These are phyloP conservation scores for Datisca glomerata DNA, from an alignment of 306 rosid genomes.

Conservation along the genomic window DNA sequence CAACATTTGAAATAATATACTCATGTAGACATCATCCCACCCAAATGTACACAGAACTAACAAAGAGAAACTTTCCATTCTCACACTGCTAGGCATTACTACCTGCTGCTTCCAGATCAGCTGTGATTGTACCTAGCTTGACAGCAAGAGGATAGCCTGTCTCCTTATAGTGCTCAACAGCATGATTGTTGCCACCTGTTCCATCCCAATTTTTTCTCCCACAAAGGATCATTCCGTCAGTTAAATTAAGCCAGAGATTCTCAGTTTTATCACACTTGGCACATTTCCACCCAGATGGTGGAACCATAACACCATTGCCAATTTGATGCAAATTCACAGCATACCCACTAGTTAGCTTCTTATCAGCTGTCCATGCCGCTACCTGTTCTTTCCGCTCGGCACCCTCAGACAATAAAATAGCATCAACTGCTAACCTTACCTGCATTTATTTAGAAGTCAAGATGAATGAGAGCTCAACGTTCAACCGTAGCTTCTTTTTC, in stretches of 20 bases:
- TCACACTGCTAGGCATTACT: too few species aligned
- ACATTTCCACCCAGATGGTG: constrained; percentile 92
- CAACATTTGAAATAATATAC: too few species aligned
- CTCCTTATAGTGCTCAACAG: constrained; percentile 66
- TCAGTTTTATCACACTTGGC: constrained; percentile 76
- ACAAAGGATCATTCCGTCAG: constrained; percentile 83
- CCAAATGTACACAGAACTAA: too few species aligned
- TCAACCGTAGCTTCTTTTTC: background rate
- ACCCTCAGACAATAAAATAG: constrained; percentile 61
- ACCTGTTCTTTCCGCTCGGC: constrained; percentile 86
- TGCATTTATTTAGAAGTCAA: constrained; percentile 13
- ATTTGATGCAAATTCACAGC: constrained; percentile 65
- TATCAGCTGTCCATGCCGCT: constrained; percentile 91
- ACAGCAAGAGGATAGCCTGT: constrained; percentile 89
- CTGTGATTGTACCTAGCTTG: constrained; percentile 91
- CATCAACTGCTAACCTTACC: constrained; percentile 95
- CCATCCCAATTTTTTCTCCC: constrained; percentile 97
- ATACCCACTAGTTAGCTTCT: constrained; percentile 45
- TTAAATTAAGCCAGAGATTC: constrained; percentile 89
- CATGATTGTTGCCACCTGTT: constrained; percentile 93
- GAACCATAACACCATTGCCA: constrained; percentile 68
- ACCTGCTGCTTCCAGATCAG: constrained; percentile 98
- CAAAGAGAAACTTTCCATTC: too few species aligned
- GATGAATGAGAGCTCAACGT: background rate
- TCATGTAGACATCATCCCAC: too few species aligned